Evolutionary conservation across 228 moss, liverwort and hornwort genomes (phyloP).

Genomic region (Sphagnum fallax): DNA sequence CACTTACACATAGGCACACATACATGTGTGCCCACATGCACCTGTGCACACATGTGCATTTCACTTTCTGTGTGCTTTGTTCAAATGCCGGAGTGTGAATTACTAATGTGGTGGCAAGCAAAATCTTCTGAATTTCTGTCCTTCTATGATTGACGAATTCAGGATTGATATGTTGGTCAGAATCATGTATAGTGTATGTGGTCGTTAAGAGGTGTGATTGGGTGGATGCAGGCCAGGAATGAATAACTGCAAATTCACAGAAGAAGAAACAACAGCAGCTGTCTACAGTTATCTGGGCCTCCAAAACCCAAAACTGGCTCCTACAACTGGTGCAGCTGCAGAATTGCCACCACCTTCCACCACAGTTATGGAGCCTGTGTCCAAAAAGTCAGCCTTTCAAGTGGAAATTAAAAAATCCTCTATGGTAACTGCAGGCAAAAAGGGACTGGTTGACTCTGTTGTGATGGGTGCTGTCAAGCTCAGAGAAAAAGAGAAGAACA

Average conservation of each 20-base stretch:
- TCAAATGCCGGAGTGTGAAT: no score
- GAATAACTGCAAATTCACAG: slow-evolving; percentile 72
- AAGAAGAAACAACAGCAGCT: slow-evolving; percentile 72
- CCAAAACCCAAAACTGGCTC: slow-evolving; percentile 58
- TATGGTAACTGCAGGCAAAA: slow-evolving; percentile 27
- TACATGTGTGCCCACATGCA: no score
- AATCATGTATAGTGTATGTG: not conserved
- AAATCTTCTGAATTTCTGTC: no score
- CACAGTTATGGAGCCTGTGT: slow-evolving; percentile 12
- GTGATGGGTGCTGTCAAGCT: slow-evolving; percentile 42
- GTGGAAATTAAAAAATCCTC: slow-evolving; percentile 36
- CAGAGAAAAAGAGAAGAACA: slow-evolving; percentile 62
- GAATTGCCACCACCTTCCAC: slow-evolving; percentile 8
- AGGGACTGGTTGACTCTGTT: slow-evolving; percentile 35
- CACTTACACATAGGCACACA: no score
- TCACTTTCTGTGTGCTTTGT: no score
- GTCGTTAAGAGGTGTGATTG: slow-evolving; percentile 7
- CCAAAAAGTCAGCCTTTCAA: slow-evolving; percentile 26
- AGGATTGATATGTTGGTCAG: no score
- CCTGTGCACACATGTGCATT: no score
- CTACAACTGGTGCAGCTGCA: not conserved
- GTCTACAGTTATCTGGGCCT: slow-evolving; percentile 62
- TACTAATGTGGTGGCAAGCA: no score
- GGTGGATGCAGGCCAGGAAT: slow-evolving; percentile 61
- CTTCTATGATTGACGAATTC: no score